These are phyloP conservation scores for Iris macrosiphon DNA, from an alignment of 106 monocot genomes.

Conservation along the genomic window DNA sequence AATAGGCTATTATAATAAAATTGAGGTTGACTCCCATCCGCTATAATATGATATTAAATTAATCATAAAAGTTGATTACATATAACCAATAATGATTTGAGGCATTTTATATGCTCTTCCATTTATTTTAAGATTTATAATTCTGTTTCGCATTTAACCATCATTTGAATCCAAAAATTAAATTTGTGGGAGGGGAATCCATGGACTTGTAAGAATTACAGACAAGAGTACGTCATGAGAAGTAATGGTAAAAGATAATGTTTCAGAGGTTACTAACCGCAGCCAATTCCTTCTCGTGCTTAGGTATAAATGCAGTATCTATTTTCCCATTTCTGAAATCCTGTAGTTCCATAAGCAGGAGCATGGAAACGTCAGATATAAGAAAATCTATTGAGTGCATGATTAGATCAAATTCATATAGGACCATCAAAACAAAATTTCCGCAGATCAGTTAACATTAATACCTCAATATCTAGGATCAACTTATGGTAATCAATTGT, in stretches of 20 bases:
- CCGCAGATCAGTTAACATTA: background rate
- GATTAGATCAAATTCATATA: background rate
- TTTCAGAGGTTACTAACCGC: constrained; percentile 50
- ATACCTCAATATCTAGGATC: constrained; percentile 85
- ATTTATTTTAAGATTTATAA: background rate
- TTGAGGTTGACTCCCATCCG: background rate
- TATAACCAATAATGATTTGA: background rate
- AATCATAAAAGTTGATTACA: background rate
- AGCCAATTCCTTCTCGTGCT: constrained; percentile 80
- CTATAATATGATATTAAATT: background rate
- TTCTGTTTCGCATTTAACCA: background rate
- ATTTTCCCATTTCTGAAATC: constrained; percentile 81
- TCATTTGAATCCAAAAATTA: background rate
- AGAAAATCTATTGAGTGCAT: background rate
- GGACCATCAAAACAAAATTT: background rate
- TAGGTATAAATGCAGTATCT: constrained; percentile 85
- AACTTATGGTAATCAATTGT: constrained; percentile 94
- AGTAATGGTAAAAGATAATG: background rate
- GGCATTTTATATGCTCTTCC: background rate
- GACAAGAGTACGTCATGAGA: no score
- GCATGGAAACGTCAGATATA: background rate
- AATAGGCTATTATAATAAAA: background rate
- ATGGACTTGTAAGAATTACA: background rate
- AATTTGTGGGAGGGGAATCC: background rate
- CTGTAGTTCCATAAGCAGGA: constrained; percentile 26